phyloP scores from a whole-genome alignment of 2,329 filamentous ascomycete species.

The Fusarium neocosmosporiellum region DNA sequence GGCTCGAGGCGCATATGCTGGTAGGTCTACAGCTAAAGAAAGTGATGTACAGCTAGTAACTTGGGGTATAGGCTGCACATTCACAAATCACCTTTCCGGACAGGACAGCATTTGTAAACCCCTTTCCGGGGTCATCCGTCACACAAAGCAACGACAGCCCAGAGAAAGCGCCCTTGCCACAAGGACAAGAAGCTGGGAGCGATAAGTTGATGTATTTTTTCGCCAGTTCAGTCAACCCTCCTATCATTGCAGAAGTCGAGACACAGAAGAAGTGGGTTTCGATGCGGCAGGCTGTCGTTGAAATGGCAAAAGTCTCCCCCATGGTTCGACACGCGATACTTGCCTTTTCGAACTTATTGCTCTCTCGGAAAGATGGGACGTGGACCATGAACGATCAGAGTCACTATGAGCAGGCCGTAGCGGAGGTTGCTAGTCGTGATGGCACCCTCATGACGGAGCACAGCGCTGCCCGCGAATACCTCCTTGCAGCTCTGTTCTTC shows the following conservation, averaged over 20 bases:
- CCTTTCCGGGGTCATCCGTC: conserved; percentile 36
- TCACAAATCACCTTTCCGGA: conserved; percentile 41
- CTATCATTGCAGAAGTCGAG: conserved; percentile 64
- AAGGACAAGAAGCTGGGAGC: conserved; percentile 18
- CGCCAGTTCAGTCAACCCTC: conserved; percentile 59
- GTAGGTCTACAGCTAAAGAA: conserved; percentile 12
- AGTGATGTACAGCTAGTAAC: not conserved
- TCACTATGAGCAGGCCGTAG: conserved; percentile 52
- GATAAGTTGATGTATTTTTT: conserved; percentile 60
- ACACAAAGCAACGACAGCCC: conserved; percentile 35
- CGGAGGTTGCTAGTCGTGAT: conserved; percentile 47
- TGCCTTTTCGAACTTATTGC: conserved; percentile 62
- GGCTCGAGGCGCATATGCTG: conserved; percentile 38
- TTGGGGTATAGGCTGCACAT: conserved; percentile 27
- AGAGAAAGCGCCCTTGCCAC: conserved; percentile 10
- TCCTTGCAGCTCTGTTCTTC: conserved; percentile 64
- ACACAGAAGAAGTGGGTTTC: conserved; percentile 63
- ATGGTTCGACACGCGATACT: conserved; percentile 62
- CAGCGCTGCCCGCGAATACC: conserved; percentile 51
- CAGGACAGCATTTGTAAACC: conserved; percentile 31
- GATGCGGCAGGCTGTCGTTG: conserved; percentile 59
- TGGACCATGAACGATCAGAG: conserved; percentile 48
- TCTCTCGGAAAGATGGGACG: conserved; percentile 49
- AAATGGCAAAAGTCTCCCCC: conserved; percentile 58
- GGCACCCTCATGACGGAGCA: conserved; percentile 41